Base-by-base conservation (phyloP, 2,329 filamentous ascomycete species). In the Rachicladosporium sp. region DNA sequence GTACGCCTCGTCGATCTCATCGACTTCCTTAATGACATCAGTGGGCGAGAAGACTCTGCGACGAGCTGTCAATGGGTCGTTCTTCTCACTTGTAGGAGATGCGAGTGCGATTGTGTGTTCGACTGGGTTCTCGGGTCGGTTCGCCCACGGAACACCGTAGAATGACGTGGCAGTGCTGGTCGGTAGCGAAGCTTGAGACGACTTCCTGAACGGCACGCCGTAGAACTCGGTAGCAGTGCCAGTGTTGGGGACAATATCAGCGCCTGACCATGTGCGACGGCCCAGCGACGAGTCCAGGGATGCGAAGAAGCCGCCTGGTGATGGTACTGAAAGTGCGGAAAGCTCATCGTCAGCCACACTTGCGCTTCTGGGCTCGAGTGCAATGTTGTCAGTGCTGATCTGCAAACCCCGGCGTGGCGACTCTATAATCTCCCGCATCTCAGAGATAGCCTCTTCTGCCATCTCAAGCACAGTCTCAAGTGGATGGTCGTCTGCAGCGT, bases 141-240 rank as follows among this genome's bases (percentile, higher is more conserved):
- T 36, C 4, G 41, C 31, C 82, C 87, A 95, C 4, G 88, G 87
- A 15, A 81, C 71, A 45, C 80, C 78, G 64, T 96, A 95, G 54
- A 95, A 96, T 42, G 81, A 78, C 57, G 93, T 85, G 4, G 89
- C 89, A 11, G 82, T 88, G 19, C 86, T 86, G 2, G 89, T 94
- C 0, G 87, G 87, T 1, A 87, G 85, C 35, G 30, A 12, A 33
- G 37, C n/a, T 43, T 35, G 21, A 10, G 45, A 11, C 1, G 45
- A 36, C n/a, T 32, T 35, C 69, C 71, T 50, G 80, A 87, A 95
- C 3, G 88, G 87, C 21, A 81, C 73, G 46, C 81, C 79, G 64
- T 96, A 96, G 54, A 95, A 96, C 46, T 82, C 77, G 57, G 94
- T 85, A 7, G 89, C 89, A n/a, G 82, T 87, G 23, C 86, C 85